Percentiles rank a stretch among this genome's conserved stretches.
phyloP scores from a whole-genome alignment of 192 early-diverging fungal species.

The Coemansia aciculifera region DNA sequence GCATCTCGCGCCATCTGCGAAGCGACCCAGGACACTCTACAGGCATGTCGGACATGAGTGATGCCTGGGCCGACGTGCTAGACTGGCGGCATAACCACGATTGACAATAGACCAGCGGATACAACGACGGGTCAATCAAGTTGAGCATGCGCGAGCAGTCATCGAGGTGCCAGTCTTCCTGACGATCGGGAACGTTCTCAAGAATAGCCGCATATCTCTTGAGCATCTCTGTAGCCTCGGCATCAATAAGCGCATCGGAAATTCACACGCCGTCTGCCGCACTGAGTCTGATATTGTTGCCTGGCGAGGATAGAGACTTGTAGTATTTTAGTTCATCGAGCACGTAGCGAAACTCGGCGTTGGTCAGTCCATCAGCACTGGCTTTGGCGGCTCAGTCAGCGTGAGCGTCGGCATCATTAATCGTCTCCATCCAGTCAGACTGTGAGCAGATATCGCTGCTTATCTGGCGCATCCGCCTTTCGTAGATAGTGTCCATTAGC shows the following conservation, averaged over 20 bases:
- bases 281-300: constrained; percentile 20
- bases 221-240: constrained; percentile 12
- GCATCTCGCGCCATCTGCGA: constrained; percentile 13
- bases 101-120: constrained; percentile 37
- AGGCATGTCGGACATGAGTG: constrained; percentile 20
- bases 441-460: constrained; percentile 53
- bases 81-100: constrained; percentile 18
- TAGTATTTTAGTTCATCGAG: constrained; percentile 51
- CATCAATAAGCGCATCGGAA: constrained; percentile 36
- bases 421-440: constrained; percentile 40
- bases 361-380: constrained; percentile 23
- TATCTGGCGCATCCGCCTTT: constrained; percentile 30
- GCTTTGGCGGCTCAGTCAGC: constrained; percentile 21
- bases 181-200: not conserved
- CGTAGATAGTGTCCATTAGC: constrained; percentile 11
- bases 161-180: constrained; percentile 47
- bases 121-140: constrained; percentile 59
- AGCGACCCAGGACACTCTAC: constrained; percentile 22
- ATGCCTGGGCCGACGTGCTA: constrained; percentile 20
- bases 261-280: constrained; percentile 37
- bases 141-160: constrained; percentile 53
- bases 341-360: constrained; percentile 41
- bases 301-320: constrained; percentile 23
- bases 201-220: not conserved
- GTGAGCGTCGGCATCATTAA: constrained; percentile 25